These are phyloP conservation scores for Aspergillus udagawae DNA, from an alignment of 2,329 filamentous ascomycete genomes.

Conservation along the genomic window DNA sequence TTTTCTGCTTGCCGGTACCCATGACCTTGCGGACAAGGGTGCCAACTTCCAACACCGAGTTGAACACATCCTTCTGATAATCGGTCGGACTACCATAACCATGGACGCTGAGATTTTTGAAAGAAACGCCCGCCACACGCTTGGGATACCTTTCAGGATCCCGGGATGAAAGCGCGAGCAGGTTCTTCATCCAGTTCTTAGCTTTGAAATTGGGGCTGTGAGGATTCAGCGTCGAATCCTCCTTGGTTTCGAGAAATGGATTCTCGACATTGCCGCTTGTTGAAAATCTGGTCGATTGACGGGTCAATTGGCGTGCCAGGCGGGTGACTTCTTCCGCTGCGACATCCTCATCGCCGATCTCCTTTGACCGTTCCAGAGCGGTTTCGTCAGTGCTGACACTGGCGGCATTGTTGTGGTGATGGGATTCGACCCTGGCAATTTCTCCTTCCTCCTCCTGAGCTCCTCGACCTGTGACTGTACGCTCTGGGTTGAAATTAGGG, in stretches of 20 bases:
- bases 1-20: conserved; percentile 42
- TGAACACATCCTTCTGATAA: conserved; percentile 54
- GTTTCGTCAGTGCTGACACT: conserved; percentile 29
- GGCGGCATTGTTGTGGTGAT: conserved; percentile 16
- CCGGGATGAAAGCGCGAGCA: conserved; percentile 44
- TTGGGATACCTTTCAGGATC: conserved; percentile 51
- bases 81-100: conserved; percentile 65
- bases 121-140: conserved; percentile 61
- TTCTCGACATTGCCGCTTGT: conserved; percentile 25
- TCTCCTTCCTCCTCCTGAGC: conserved; percentile 8
- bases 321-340: conserved; percentile 29
- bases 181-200: conserved; percentile 45
- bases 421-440: conserved; percentile 8
- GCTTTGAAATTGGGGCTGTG: conserved; percentile 42
- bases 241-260: conserved; percentile 30
- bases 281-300: conserved; percentile 32
- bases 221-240: conserved; percentile 43
- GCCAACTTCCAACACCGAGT: conserved; percentile 33
- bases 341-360: conserved; percentile 21
- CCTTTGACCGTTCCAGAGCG: conserved; percentile 17
- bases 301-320: conserved; percentile 33
- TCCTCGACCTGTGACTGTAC: conserved; percentile 10
- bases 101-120: conserved; percentile 64
- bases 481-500: conserved; percentile 21
- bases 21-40: conserved; percentile 29